A percentile compares a stretch with the other conserved stretches of the same genome.
phyloP scores from a whole-genome alignment of 768 basidiomycete species.

The Leccinellum albellum region DNA sequence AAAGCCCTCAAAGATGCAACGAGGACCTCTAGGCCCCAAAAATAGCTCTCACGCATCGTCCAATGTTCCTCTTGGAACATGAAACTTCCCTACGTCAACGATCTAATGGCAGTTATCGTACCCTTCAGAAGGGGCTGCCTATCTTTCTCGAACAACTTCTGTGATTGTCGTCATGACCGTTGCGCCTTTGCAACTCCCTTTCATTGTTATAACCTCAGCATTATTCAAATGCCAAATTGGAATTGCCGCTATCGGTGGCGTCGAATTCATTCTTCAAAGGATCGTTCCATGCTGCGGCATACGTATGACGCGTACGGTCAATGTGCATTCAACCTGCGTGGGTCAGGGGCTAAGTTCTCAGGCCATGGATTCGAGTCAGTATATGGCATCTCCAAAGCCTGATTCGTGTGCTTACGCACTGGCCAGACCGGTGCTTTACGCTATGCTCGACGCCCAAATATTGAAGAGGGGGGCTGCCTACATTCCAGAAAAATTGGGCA shows the following conservation, averaged over 20 bases:
- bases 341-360: slow-evolving; percentile 26
- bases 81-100: slow-evolving; percentile 14
- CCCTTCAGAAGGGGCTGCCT: neutral
- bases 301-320: neutral
- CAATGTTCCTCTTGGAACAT: slow-evolving; percentile 19
- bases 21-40: slow-evolving; percentile 22
- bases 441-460: slow-evolving; percentile 11
- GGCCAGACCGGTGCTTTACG: slow-evolving; percentile 19
- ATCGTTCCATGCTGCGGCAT: slow-evolving; percentile 21
- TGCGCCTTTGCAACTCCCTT: slow-evolving; percentile 8
- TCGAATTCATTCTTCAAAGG: slow-evolving; percentile 17
- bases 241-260: slow-evolving; percentile 27
- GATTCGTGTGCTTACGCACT: slow-evolving; percentile 16
- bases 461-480: slow-evolving; percentile 4
- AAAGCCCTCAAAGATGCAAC: slow-evolving; percentile 22
- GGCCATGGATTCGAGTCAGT: neutral
- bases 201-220: slow-evolving; percentile 10
- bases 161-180: slow-evolving; percentile 24
- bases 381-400: slow-evolving; percentile 16
- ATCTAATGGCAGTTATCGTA: slow-evolving; percentile 11
- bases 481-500: slow-evolving; percentile 26
- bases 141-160: slow-evolving; percentile 16
- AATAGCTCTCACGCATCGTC: slow-evolving; percentile 23
- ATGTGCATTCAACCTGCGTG: slow-evolving; percentile 14
- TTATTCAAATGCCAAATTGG: slow-evolving; percentile 21